Base-by-base conservation (phyloP, 306 rosid genomes). In the Vicia faba region DNA sequence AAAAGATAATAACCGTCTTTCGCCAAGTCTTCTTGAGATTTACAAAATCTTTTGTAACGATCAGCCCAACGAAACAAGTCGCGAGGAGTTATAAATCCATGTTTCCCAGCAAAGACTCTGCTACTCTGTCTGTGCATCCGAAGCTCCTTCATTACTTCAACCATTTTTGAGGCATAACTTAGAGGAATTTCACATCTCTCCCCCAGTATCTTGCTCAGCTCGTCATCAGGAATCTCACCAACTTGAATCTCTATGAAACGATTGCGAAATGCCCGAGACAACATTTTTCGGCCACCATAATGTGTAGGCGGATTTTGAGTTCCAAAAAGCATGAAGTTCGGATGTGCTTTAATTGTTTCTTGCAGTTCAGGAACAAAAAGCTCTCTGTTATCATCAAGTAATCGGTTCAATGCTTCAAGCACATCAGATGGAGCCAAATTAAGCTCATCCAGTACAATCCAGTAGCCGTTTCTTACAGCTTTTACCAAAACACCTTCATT, bases 361-460 rank as follows among this genome's bases (percentile, higher is more conserved):
- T 87, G 87, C 63, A 88, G 82, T 73, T 93, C 98, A 67, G 98
- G 98, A 58, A 89, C 90, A 77, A 81, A 89, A 78, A 93, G 91
- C 80, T 93, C 98, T 61, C 98, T 88, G 69, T 93, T 93, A 71
- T 93, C 98, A 67, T 93, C 98, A 50, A 93, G 84, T 53, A 93
- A 83, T 65, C 98, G 84, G 56, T 93, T 93, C 84, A 93, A 81
- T 29, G 98, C 97, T 80, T 93, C 98, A 75, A 93, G 75, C 72
- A 93, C 98, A 84, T 93, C 98, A 60, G 98, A 89, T 10, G 98
- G 98, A 45, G 97, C 98, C 91, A 93, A 74, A 82, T 93, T 93
- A 68, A 93, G 95, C 86, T 93, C 98, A 74, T 93, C 97, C 61
- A 93, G 77, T 39, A 93, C 98, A 81, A 93, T 89, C 98, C 98